A percentile compares a stretch with the other conserved stretches of the same genome.
These are phyloP conservation scores for Xylaria sp. DNA, from an alignment of 2,329 filamentous ascomycete species.

Conservation along the genomic window DNA sequence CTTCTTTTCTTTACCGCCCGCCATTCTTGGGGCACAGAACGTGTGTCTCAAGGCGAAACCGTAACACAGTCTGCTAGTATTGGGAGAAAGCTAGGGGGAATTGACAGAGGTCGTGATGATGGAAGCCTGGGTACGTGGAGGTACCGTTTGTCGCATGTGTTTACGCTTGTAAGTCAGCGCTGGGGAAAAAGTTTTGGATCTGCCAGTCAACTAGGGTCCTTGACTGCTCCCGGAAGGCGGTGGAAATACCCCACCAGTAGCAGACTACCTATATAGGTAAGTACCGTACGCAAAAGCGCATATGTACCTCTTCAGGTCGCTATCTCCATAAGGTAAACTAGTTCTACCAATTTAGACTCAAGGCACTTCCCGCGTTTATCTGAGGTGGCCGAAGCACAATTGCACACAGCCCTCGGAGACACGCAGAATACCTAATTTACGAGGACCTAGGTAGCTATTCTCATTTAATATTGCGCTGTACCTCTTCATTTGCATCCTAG, in stretches of 20 bases:
- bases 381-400: no score
- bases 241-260: slow-evolving; percentile 32
- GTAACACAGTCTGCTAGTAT: neutral
- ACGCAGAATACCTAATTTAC: no score
- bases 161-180: neutral
- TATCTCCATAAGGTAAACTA: no score
- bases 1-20: slow-evolving; percentile 52
- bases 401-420: no score
- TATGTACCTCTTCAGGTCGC: no score
- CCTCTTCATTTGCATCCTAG: no score
- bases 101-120: neutral
- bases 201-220: slow-evolving; percentile 30
- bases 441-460: no score
- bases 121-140: neutral
- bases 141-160: neutral
- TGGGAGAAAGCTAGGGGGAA: neutral
- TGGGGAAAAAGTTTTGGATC: slow-evolving; percentile 32
- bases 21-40: slow-evolving; percentile 42
- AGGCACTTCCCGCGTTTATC: no score
- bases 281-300: no score
- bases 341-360: no score
- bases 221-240: slow-evolving; percentile 35
- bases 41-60: neutral
- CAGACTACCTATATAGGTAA: neutral
- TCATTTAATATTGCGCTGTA: no score